A percentile compares a stretch with the other conserved stretches of the same genome.
These are phyloP conservation scores for Poronia punctata DNA, from an alignment of 495 filamentous ascomycete genomes.

Conservation along the genomic window DNA sequence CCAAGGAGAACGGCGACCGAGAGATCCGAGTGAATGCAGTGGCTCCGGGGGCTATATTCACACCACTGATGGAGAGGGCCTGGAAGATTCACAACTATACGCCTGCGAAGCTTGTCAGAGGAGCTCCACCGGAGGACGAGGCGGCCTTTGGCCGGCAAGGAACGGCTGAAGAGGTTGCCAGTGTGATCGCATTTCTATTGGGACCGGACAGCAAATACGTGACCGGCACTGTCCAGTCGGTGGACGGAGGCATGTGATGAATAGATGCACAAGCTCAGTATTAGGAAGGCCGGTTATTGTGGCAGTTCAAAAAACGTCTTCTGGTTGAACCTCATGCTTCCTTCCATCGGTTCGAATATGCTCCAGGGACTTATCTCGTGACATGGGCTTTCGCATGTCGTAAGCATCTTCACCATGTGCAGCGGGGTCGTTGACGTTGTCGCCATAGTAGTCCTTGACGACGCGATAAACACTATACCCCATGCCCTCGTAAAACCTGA, in stretches of 20 bases:
- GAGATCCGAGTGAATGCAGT: slow-evolving; percentile 54
- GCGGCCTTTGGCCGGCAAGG: slow-evolving; percentile 30
- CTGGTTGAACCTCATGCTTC: slow-evolving; percentile 68
- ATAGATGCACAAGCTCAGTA: neutral
- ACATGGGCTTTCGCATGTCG: slow-evolving; percentile 91
- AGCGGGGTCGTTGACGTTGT: slow-evolving; percentile 63
- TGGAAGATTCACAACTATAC: slow-evolving; percentile 20
- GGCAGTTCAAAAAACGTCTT: slow-evolving; percentile 67
- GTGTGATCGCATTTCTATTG: slow-evolving; percentile 46
- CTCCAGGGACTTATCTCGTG: slow-evolving; percentile 67
- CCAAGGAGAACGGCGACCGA: slow-evolving; percentile 48
- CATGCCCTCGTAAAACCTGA: slow-evolving; percentile 82
- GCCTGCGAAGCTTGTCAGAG: slow-evolving; percentile 19
- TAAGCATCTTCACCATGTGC: slow-evolving; percentile 72
- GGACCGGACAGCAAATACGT: slow-evolving; percentile 50
- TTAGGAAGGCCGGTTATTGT: neutral
- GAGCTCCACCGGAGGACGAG: slow-evolving; percentile 27
- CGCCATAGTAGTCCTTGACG: slow-evolving; percentile 80
- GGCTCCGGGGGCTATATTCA: slow-evolving; percentile 51
- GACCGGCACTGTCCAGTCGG: slow-evolving; percentile 34
- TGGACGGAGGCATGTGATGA: slow-evolving; percentile 28
- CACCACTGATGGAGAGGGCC: slow-evolving; percentile 41
- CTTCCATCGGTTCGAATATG: slow-evolving; percentile 81
- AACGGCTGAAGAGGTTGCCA: slow-evolving; percentile 34
- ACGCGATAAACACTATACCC: slow-evolving; percentile 82